Evolutionary conservation across 495 filamentous ascomycete species (phyloP), one percentile per base, ranked within the genome.

Genomic region (Elasticomyces elasticus): DNA sequence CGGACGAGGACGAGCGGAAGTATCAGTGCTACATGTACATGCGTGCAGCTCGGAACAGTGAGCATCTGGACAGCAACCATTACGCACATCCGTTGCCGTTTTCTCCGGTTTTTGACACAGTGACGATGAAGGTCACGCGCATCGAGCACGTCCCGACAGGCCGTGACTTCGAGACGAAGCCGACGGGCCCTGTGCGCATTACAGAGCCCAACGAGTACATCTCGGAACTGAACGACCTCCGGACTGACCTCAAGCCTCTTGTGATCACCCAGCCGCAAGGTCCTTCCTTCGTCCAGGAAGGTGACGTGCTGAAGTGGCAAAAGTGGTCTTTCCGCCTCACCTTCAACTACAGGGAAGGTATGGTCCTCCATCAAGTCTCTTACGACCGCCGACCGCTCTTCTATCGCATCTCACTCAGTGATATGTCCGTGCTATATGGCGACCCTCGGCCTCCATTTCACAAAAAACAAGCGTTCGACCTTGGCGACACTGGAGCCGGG

Each of bases 351-450:
- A 69, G 84, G 2, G 84, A 88, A 61, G 84, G 84, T 19, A 78
- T 79, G 61, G 78, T 84, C 1, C 62, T 87, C 7, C 80, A 86
- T 59, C 81, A 87, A 58, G 74, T 87, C 5, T 73, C 76, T 56
- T 89, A 88, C 63, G 83, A 85, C 59, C 75, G 75, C 55, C 72
- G 79, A 12, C 77, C 72, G 13, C 65, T 90, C 1, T 76, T 89
- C 57, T 86, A 85, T 68, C 75, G 86, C 3, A 65, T 89, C 3
- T 77, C 77, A 12, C 68, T 89, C 15, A 79, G 76, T 27, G 86
- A 90, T 63, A 89, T 90, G 86, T 79, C 79, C 44, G 83, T 89
- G n/a, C 86, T 86, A 3, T 89, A 90, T 57, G 84, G 77, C 0
- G 83, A 86, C 61, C 83, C 86, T 1, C 73, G 85, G 0, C 72